These are phyloP conservation scores for Mycena citricolor DNA, from an alignment of 1,284 basidiomycete genomes.

Conservation along the genomic window DNA sequence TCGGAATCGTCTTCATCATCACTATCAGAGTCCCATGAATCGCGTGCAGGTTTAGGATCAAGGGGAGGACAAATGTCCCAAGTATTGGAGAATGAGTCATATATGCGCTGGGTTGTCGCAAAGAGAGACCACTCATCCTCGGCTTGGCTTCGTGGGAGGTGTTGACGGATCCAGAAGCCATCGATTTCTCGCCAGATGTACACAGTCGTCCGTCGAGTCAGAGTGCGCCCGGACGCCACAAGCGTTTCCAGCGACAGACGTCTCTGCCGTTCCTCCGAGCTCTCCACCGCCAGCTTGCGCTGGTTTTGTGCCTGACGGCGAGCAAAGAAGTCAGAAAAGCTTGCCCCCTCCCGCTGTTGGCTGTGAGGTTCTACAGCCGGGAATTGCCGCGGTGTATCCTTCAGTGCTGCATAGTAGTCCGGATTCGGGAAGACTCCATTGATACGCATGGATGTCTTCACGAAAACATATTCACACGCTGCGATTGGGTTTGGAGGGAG, in stretches of 20 bases:
- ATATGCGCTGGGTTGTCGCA: constrained; percentile 22
- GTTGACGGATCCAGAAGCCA: constrained; percentile 15
- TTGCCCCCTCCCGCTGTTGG: constrained; percentile 23
- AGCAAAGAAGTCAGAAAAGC: constrained; percentile 21
- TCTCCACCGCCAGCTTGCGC: too few species aligned
- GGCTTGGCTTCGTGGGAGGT: constrained; percentile 4
- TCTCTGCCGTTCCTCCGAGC: too few species aligned
- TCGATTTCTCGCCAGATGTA: constrained; percentile 25
- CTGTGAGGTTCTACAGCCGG: constrained; percentile 24
- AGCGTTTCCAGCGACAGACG: too few species aligned
- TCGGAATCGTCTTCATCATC: too few species aligned
- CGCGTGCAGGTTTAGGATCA: constrained; percentile 15
- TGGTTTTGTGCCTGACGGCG: constrained; percentile 16
- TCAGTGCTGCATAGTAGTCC: too few species aligned
- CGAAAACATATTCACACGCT: too few species aligned
- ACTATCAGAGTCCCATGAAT: background rate
- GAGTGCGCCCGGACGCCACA: too few species aligned
- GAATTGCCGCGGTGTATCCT: too few species aligned
- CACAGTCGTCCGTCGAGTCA: constrained; percentile 19
- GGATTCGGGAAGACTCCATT: too few species aligned
- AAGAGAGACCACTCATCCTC: constrained; percentile 14
- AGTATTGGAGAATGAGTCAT: constrained; percentile 22
- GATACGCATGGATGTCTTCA: too few species aligned
- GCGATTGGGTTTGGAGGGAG: too few species aligned
- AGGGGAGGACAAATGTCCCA: constrained; percentile 26